phyloP scores from a whole-genome alignment of 202 grass and related monocot genomes.

The Eragrostis tef region DNA sequence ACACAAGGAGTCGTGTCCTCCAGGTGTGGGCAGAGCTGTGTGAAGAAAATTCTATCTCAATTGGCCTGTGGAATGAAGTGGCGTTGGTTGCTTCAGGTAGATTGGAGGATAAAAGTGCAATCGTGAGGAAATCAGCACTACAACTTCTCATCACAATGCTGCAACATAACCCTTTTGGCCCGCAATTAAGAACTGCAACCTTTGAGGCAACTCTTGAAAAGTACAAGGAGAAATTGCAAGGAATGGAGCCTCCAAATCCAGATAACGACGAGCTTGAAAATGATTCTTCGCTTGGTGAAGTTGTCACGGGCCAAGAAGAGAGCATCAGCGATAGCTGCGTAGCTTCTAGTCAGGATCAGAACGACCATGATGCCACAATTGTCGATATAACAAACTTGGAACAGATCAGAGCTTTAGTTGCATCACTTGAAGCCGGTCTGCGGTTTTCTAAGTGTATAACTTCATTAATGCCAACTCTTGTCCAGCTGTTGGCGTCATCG shows the following conservation, averaged over 20 bases:
- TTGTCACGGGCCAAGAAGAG: conserved; percentile 59
- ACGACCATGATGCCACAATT: conserved; percentile 46
- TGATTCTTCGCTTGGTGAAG: conserved; percentile 48
- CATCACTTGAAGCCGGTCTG: conserved; percentile 91
- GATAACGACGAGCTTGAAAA: conserved; percentile 43
- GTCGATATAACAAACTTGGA: conserved; percentile 88
- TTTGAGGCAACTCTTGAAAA: conserved; percentile 87
- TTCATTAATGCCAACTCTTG: conserved; percentile 86
- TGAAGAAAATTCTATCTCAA: conserved; percentile 87
- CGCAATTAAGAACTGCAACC: conserved; percentile 68
- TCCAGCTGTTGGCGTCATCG: conserved; percentile 81
- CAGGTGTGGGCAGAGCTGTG: conserved; percentile 96
- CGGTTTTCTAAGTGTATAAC: conserved; percentile 79
- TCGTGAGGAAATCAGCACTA: conserved; percentile 93
- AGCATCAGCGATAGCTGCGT: conserved; percentile 89
- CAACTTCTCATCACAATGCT: conserved; percentile 88
- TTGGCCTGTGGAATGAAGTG: conserved; percentile 98
- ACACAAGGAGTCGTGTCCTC: conserved; percentile 90
- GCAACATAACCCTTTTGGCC: conserved; percentile 96
- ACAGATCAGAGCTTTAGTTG: conserved; percentile 91
- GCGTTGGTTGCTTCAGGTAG: conserved; percentile 78
- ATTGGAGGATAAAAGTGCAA: conserved; percentile 93
- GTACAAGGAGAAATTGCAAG: conserved; percentile 83
- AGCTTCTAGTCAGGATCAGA: conserved; percentile 67
- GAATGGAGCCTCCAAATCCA: conserved; percentile 59